Evolutionary conservation across 768 basidiomycete genomes (phyloP).

Genomic region (Paxillus involutus): DNA sequence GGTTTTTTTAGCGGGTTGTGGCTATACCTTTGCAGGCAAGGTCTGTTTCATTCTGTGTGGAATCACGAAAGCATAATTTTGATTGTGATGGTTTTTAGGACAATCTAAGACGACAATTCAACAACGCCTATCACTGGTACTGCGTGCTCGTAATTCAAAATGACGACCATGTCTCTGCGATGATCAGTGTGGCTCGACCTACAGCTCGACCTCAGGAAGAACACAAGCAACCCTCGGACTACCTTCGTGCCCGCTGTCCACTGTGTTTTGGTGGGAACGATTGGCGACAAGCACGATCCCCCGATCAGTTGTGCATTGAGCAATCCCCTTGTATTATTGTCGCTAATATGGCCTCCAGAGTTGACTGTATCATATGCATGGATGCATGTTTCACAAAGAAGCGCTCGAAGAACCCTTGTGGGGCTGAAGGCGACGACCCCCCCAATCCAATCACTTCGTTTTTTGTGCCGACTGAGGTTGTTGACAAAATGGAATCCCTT

Average conservation of each 20-base stretch:
- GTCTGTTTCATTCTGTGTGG: background rate
- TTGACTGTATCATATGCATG: conserved; percentile 29
- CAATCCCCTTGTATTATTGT: background rate
- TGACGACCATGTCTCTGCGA: conserved; percentile 25
- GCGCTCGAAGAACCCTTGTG: conserved; percentile 9
- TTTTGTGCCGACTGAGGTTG: conserved; percentile 1
- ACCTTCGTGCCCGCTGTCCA: conserved; percentile 18
- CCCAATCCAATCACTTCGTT: too few relatives aligned
- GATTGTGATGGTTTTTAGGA: conserved; percentile 11
- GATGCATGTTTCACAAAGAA: conserved; percentile 38
- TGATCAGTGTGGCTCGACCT: background rate
- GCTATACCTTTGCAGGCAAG: conserved; percentile 8
- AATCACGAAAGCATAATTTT: too few relatives aligned
- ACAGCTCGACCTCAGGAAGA: background rate
- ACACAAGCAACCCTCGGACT: conserved; percentile 14
- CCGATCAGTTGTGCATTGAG: background rate
- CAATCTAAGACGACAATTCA: conserved; percentile 19
- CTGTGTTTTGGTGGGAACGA: conserved; percentile 1
- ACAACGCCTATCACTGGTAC: conserved; percentile 27
- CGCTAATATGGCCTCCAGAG: conserved; percentile 13
- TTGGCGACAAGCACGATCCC: background rate
- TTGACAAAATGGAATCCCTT: conserved; percentile 18
- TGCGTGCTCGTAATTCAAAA: background rate
- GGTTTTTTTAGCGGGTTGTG: conserved; percentile 7
- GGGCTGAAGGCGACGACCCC: conserved; percentile 1